A percentile compares a stretch with the other conserved stretches of the same genome.
phyloP scores from a whole-genome alignment of 1,139 yeast genomes.

The Zygoascus hellenicus region DNA sequence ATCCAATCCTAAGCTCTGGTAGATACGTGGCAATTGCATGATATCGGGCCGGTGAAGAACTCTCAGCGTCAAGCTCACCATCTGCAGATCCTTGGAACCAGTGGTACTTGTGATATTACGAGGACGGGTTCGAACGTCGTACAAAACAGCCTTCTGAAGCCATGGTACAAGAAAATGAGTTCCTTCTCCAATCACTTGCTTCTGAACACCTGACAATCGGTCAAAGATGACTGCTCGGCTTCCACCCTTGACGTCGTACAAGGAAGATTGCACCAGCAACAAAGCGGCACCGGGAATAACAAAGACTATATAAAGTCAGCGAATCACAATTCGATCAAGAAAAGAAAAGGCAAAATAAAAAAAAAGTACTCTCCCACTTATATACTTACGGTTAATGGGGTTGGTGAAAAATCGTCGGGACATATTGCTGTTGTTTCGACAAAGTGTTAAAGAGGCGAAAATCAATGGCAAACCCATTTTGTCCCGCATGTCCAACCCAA shows the following conservation, averaged over 20 bases:
- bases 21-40: conserved; percentile 69
- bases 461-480: no score
- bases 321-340: neutral
- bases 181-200: conserved; percentile 87
- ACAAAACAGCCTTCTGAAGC: conserved; percentile 86
- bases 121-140: conserved; percentile 89
- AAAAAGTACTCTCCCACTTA: no score
- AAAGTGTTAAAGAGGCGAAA: no score
- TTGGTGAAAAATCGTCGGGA: conserved; percentile 13
- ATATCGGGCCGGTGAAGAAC: conserved; percentile 95
- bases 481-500: no score
- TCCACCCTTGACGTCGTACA: conserved; percentile 92
- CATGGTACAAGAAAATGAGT: conserved; percentile 94
- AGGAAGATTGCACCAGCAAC: conserved; percentile 27
- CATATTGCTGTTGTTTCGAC: conserved; percentile 5
- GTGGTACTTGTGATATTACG: conserved; percentile 92
- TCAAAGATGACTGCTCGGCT: conserved; percentile 94
- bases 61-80: conserved; percentile 87
- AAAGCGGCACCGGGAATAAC: conserved; percentile 28
- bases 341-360: neutral
- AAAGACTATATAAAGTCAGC: conserved; percentile 18
- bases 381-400: conserved; percentile 9
- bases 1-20: conserved; percentile 86
- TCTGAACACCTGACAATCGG: conserved; percentile 83
- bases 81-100: conserved; percentile 95